A percentile compares a stretch with the other conserved stretches of the same genome.
Conservation (phyloP, 331 rosid genomes). For the Spiraea crenata region DNA sequence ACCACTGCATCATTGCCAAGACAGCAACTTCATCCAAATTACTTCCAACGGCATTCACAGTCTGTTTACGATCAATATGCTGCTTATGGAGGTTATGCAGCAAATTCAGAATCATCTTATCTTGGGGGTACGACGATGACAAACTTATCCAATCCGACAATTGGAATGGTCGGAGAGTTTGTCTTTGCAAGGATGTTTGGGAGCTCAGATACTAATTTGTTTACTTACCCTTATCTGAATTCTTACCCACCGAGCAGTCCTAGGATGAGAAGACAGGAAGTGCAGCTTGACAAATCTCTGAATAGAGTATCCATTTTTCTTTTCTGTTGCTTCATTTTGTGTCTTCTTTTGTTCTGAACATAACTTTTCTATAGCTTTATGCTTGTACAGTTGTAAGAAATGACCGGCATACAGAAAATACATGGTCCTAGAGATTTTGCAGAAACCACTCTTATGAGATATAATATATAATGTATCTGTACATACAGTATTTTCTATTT, state of each 20-base stretch:
- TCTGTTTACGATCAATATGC: conserved; percentile 49
- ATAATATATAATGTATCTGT: not conserved
- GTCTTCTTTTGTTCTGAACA: conserved; percentile 74
- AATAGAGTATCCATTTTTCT: conserved; percentile 75
- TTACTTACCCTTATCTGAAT: conserved; percentile 30
- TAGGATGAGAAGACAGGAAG: conserved; percentile 87
- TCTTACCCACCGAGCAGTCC: conserved; percentile 42
- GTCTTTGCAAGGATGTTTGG: conserved; percentile 70
- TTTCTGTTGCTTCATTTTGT: conserved; percentile 68
- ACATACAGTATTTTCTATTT: not conserved
- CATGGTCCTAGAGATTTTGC: conserved; percentile 17
- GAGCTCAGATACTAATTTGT: conserved; percentile 43
- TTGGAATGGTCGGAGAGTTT: conserved; percentile 76
- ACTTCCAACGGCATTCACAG: conserved; percentile 41
- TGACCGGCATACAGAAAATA: conserved; percentile 4
- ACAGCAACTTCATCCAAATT: conserved; percentile 47
- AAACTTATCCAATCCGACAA: conserved; percentile 55
- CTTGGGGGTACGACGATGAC: conserved; percentile 53
- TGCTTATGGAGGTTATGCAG: conserved; percentile 43
- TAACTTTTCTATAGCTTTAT: not conserved
- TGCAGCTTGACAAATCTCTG: conserved; percentile 73
- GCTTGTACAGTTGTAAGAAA: conserved; percentile 28
- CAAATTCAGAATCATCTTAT: conserved; percentile 41
- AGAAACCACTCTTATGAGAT: not conserved
- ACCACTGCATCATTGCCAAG: conserved; percentile 34